These are phyloP conservation scores for Colletotrichum sp. DNA, from an alignment of 2,329 filamentous ascomycete species.

Conservation along the genomic window DNA sequence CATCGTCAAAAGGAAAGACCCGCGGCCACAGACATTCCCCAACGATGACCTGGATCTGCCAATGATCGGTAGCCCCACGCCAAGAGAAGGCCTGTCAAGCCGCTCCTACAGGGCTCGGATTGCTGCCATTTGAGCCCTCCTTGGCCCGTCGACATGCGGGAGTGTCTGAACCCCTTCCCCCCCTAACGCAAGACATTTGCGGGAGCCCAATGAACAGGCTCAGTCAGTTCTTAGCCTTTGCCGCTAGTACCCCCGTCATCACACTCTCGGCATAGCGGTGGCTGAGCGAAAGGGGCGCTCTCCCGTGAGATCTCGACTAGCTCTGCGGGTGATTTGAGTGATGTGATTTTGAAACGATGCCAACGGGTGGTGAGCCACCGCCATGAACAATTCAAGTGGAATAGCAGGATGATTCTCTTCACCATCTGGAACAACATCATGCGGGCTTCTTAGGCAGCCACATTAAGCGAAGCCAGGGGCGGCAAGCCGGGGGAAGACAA, in stretches of 20 bases:
- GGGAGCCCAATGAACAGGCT: background rate
- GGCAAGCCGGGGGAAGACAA: background rate
- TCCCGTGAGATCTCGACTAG: background rate
- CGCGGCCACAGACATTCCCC: background rate
- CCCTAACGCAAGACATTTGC: background rate
- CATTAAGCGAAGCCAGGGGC: background rate
- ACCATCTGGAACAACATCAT: background rate
- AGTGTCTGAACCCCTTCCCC: background rate
- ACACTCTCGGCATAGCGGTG: constrained; percentile 4
- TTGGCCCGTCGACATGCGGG: background rate
- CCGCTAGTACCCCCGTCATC: background rate
- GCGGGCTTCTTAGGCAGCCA: background rate
- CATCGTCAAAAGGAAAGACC: background rate
- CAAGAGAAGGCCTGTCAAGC: background rate
- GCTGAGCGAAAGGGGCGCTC: background rate
- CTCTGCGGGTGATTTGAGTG: background rate
- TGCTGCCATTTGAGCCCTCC: background rate
- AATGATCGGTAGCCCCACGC: background rate
- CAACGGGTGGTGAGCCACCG: background rate
- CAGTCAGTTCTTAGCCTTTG: background rate
- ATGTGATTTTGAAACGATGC: background rate
- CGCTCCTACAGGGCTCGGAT: background rate
- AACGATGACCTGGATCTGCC: background rate
- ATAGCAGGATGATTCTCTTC: background rate
- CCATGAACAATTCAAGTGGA: background rate